phyloP scores from a whole-genome alignment of 2,329 filamentous ascomycete species.

The Nannizzia gypsea region DNA sequence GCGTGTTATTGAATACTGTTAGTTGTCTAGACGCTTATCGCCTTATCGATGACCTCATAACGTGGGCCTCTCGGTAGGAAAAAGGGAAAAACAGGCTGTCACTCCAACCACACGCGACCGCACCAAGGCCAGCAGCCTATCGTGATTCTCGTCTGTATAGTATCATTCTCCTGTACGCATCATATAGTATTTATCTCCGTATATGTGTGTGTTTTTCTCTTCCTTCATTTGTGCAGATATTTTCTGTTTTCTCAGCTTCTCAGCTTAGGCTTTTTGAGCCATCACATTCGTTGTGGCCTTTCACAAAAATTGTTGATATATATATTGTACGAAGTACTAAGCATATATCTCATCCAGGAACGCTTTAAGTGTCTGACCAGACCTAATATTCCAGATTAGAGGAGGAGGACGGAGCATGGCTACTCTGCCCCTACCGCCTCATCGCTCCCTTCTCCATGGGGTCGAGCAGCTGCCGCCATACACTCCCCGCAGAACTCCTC shows the following conservation, averaged over 20 bases:
- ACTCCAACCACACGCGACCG: neutral
- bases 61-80: neutral
- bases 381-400: neutral
- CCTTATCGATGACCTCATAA: slow-evolving; percentile 5
- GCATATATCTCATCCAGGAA: neutral
- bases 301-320: neutral
- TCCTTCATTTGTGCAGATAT: neutral
- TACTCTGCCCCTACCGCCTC: slow-evolving; percentile 12
- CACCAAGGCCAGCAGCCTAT: neutral
- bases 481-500: slow-evolving; percentile 11
- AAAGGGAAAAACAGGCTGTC: neutral
- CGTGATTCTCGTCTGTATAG: neutral
- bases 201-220: neutral
- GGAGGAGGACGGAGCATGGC: neutral
- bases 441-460: slow-evolving; percentile 14
- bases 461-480: slow-evolving; percentile 15
- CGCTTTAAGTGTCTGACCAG: neutral
- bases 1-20: too few species aligned
- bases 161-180: neutral
- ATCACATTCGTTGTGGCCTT: neutral
- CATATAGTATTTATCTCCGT: neutral
- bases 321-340: neutral
- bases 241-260: neutral
- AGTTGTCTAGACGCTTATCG: neutral
- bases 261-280: neutral